Evolutionary conservation across 148 eudicot genomes (phyloP), one percentile per base, ranked within the genome.

Genomic region (Fallopia convolvulus): DNA sequence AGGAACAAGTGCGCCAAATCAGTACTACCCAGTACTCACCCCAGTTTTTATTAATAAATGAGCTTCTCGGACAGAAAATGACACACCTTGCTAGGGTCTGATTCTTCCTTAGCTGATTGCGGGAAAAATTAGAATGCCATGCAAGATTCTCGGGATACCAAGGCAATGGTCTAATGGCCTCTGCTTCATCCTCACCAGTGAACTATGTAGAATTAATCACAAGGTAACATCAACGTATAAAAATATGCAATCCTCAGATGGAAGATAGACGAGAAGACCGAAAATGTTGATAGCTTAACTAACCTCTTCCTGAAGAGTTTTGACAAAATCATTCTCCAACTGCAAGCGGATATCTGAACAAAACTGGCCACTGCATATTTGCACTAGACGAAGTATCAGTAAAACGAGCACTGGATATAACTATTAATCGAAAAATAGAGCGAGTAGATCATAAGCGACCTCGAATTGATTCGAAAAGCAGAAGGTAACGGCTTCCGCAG

Each of bases 71-170:
- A 73, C 41, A 11, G 23, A 56, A 49, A 50, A 63, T 5, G 48
- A 44, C 77, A 82, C 79, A 93, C 99, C 97, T 88, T 82, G 87
- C 90, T 44, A 95, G 92, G 33, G 89, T 90, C 82, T 95, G 89
- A 78, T 90, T 95, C 87, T 92, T 92, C 77, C 99, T 87, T 81
- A 95, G 81, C 86, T 95, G 94, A 80, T 85, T 91, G 56, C 99
- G 83, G 48, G 99, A 95, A 83, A 83, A 95, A 80, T 89, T 90
- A 39, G 99, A 92, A 84, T 95, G 99, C 99, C 99, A 95, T 40
- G 99, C 99, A 47, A 92, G 88, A 86, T 91, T 92, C 76, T 90
- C 90, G 3, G 99, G 99, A 84, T 91, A 95, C 99, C 99, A 95
- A 72, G 94, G 93, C 82, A 95, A 80, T 41, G 97, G 93, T 81